Evolutionary conservation across 2,329 filamentous ascomycete genomes (phyloP).

Genomic region (Xylaria sp.): DNA sequence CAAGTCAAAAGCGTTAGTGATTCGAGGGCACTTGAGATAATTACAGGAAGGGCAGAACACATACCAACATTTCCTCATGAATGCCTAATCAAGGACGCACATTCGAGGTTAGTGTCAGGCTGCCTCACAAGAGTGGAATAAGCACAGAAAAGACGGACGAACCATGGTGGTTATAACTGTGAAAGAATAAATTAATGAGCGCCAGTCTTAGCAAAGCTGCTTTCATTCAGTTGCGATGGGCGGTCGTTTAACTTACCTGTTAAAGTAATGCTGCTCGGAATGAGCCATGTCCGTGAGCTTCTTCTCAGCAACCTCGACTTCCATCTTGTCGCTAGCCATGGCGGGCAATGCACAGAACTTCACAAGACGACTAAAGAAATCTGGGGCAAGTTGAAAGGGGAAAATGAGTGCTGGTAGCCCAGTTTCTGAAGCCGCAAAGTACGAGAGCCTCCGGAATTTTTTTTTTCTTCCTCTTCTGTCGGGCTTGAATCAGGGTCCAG

Average conservation of each 20-base stretch:
- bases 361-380: conserved; percentile 22
- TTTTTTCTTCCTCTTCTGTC: conserved; percentile 28
- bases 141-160: conserved; percentile 50
- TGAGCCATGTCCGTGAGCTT: conserved; percentile 81
- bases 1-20: conserved; percentile 41
- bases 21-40: conserved; percentile 32
- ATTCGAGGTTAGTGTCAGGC: conserved; percentile 38
- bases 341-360: conserved; percentile 23
- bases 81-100: conserved; percentile 69
- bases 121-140: conserved; percentile 45
- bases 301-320: conserved; percentile 69
- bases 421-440: conserved; percentile 28
- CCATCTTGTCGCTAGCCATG: conserved; percentile 61
- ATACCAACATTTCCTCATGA: conserved; percentile 97
- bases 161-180: conserved; percentile 98
- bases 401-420: conserved; percentile 36
- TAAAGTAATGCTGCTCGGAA: conserved; percentile 99
- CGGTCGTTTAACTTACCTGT: conserved; percentile 71
- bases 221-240: background rate
- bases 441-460: conserved; percentile 17
- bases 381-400: conserved; percentile 30
- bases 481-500: conserved; percentile 34
- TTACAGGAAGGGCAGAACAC: conserved; percentile 54
- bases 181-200: conserved; percentile 34
- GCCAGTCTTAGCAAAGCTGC: conserved; percentile 41